Base-by-base conservation (phyloP, 306 rosid genomes). In the barrel medic (Medicago truncatula) region DNA sequence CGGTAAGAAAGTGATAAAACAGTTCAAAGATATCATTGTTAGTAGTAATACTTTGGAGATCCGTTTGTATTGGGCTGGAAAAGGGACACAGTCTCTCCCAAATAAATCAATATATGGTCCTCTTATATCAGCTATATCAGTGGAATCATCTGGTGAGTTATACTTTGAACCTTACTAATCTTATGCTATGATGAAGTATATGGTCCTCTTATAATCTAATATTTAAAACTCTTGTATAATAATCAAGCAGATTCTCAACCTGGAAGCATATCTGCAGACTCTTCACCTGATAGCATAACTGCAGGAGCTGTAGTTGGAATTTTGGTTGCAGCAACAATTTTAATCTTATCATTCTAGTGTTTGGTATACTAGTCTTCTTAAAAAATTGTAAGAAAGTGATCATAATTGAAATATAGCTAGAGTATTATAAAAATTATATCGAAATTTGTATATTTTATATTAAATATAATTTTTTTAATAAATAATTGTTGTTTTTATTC, bases 41-140 rank as follows among this genome's bases (percentile, higher is more conserved):
- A 71, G 36, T 62, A 17, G 9, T 46, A 49, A 28, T 21, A 53
- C 85, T 2, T 25, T 89, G 57, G 87, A 85, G 64, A 90, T 90
- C 14, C 87, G 82, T 5, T 74, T 90, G 4, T 59, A 70, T 56
- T 90, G 96, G 96, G 89, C 89, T 3, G 95, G 95, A 60, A 90
- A 81, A 73, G 95, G 95, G 47, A 86, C 96, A 41, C 83, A 78
- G 20, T 47, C 7, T 38, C 43, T 90, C 47, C 96, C 93, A 8
- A 9, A 2, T 1, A 73, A 5, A 74, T 84, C 90, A 49, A 71
- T 75, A 5, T 90, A 86, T 54, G 96, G 96, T 14, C 96, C 96
- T 78, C 91, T 90, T 60, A 82, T 90, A 28, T 90, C 91, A 1
- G 96, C 93, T 31, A 85, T 90, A 41, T 82, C 89, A 3, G 73